These are phyloP conservation scores for Adenanthera pavonina DNA, from an alignment of 306 rosid genomes.

Conservation along the genomic window DNA sequence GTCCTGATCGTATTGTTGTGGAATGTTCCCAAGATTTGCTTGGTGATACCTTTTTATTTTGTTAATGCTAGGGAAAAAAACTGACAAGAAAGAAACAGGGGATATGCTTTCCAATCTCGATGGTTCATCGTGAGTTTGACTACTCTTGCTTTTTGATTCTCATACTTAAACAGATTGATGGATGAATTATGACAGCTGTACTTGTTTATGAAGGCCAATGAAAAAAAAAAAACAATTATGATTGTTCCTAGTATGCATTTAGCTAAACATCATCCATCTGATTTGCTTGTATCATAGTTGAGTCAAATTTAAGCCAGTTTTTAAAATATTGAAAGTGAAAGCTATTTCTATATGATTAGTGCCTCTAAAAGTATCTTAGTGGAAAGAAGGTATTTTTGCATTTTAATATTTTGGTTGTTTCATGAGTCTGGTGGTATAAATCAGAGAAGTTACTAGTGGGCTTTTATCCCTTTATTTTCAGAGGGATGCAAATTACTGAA, in stretches of 20 bases:
- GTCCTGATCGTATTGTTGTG: background rate
- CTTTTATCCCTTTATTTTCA: constrained; percentile 45
- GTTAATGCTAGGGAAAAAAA: constrained; percentile 76
- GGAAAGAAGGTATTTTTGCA: constrained; percentile 10
- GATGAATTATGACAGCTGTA: background rate
- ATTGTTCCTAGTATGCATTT: background rate
- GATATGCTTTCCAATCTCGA: constrained; percentile 80
- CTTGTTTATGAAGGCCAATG: background rate
- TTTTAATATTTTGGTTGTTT: constrained; percentile 24
- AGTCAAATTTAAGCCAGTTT: background rate
- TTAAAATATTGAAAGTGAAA: background rate
- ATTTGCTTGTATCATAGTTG: constrained; percentile 8
- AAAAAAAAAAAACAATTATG: background rate
- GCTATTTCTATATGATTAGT: constrained; percentile 3
- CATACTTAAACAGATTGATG: constrained; percentile 31
- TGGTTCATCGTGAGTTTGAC: constrained; percentile 87
- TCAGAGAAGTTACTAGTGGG: constrained; percentile 8
- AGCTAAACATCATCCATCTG: constrained; percentile 14
- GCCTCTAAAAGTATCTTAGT: background rate
- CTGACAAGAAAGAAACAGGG: constrained; percentile 91
- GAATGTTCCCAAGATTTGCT: constrained; percentile 32
- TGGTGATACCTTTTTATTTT: constrained; percentile 43
- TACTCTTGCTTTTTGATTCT: constrained; percentile 29
- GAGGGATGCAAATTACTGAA: constrained; percentile 97
- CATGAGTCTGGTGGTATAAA: constrained; percentile 22